phyloP scores from a whole-genome alignment of 1,139 yeast species.

The Geotrichum europaeum region DNA sequence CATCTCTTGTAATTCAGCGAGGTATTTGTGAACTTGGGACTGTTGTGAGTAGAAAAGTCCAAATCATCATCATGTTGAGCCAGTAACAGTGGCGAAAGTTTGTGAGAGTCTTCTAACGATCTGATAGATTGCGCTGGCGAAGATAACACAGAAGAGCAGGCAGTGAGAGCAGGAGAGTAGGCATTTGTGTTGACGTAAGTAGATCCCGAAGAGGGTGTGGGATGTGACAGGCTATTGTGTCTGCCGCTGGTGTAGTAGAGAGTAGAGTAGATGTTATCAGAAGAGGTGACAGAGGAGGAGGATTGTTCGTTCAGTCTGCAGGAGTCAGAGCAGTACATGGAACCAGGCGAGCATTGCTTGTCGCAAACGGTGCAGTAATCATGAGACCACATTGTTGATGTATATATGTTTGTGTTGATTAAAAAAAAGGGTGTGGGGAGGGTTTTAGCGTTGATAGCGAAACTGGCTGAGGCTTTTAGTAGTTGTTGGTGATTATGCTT shows the following conservation, averaged over 20 bases:
- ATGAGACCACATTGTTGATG: constrained; percentile 35
- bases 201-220: neutral
- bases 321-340: constrained; percentile 34
- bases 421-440: neutral
- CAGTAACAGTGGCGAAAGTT: neutral
- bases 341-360: constrained; percentile 29
- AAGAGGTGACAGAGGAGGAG: constrained; percentile 12
- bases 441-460: neutral
- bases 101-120: neutral
- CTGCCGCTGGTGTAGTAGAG: constrained; percentile 18
- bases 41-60: constrained; percentile 14
- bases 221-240: constrained; percentile 14
- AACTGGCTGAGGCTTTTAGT: constrained; percentile 34
- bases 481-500: constrained; percentile 41
- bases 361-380: constrained; percentile 43
- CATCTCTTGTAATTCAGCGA: constrained; percentile 25
- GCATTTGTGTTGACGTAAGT: neutral
- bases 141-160: constrained; percentile 5
- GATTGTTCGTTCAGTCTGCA: constrained; percentile 29
- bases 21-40: constrained; percentile 17
- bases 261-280: constrained; percentile 18
- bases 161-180: constrained; percentile 6
- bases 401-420: constrained; percentile 9
- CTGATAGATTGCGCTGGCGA: neutral
- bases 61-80: constrained; percentile 25